phyloP scores from a whole-genome alignment of 1,284 basidiomycete species.

The Cryptococcus depauperatus region DNA sequence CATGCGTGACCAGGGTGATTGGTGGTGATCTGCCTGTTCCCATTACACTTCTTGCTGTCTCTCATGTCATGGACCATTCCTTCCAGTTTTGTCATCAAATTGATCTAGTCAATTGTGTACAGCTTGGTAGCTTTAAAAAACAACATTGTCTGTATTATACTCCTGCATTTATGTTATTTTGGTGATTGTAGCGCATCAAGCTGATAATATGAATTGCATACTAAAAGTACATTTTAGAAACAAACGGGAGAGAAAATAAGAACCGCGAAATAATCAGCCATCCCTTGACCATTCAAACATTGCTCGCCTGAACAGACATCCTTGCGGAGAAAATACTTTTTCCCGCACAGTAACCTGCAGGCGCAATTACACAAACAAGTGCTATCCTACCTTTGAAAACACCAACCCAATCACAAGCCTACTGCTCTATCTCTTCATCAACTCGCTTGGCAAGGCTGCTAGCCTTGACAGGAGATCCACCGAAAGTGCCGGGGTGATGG shows the following conservation, averaged over 20 bases:
- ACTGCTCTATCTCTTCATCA: slow-evolving; percentile 34
- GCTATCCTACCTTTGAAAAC: too few relatives aligned
- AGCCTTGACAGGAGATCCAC: slow-evolving; percentile 42
- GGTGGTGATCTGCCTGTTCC: slow-evolving; percentile 50
- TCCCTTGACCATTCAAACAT: too few relatives aligned
- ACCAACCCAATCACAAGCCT: background rate
- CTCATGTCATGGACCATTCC: too few relatives aligned
- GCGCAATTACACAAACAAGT: too few relatives aligned
- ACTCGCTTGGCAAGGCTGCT: slow-evolving; percentile 34
- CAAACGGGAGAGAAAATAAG: background rate
- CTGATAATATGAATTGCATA: slow-evolving; percentile 3
- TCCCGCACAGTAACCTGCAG: too few relatives aligned
- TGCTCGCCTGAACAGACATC: too few relatives aligned
- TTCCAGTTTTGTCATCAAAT: too few relatives aligned
- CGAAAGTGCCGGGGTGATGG: slow-evolving; percentile 25
- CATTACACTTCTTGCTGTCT: background rate
- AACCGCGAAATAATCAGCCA: too few relatives aligned
- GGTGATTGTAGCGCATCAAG: too few relatives aligned
- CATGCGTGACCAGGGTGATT: slow-evolving; percentile 63
- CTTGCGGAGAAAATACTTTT: too few relatives aligned
- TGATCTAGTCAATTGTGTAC: too few relatives aligned
- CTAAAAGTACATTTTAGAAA: slow-evolving; percentile 2
- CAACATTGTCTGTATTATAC: background rate
- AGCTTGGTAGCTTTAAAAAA: too few relatives aligned
- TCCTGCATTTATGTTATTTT: background rate